Percentiles rank a stretch among this genome's conserved stretches.
Conservation (phyloP, 2,329 filamentous ascomycete species). For the Fusarium pilosicola region DNA sequence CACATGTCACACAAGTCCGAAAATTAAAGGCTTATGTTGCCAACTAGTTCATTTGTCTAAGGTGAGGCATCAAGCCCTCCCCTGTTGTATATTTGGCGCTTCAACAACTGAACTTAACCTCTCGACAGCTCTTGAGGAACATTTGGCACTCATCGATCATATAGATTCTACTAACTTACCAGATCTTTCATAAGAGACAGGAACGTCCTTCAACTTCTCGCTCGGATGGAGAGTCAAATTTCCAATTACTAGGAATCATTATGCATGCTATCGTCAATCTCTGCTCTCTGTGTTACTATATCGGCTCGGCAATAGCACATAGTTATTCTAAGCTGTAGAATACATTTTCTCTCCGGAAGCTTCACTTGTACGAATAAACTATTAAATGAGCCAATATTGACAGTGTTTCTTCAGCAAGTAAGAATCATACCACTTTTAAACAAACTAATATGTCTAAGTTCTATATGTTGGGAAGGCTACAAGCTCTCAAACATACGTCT, state of each 20-base stretch:
- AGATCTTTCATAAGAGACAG: rapidly evolving
- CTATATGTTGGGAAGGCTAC: neutral
- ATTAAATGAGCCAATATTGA: too few relatives aligned
- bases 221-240: neutral
- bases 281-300: neutral
- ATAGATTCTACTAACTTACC: rapidly evolving
- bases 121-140: neutral
- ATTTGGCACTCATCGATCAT: neutral
- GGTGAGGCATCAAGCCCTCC: neutral
- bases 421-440: neutral
- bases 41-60: neutral
- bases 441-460: neutral
- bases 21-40: rapidly evolving
- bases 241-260: neutral
- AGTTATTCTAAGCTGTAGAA: neutral
- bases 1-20: too few relatives aligned
- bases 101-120: too few relatives aligned
- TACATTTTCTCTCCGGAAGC: too few relatives aligned
- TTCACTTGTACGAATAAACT: too few relatives aligned
- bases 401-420: rapidly evolving
- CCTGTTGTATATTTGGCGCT: too few relatives aligned
- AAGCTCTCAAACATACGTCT: neutral
- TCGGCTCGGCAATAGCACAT: neutral
- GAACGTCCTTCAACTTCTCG: rapidly evolving
- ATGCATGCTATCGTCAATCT: too few relatives aligned